phyloP scores from a whole-genome alignment of 2,329 filamentous ascomycete species.

The Talaromyces sp. region DNA sequence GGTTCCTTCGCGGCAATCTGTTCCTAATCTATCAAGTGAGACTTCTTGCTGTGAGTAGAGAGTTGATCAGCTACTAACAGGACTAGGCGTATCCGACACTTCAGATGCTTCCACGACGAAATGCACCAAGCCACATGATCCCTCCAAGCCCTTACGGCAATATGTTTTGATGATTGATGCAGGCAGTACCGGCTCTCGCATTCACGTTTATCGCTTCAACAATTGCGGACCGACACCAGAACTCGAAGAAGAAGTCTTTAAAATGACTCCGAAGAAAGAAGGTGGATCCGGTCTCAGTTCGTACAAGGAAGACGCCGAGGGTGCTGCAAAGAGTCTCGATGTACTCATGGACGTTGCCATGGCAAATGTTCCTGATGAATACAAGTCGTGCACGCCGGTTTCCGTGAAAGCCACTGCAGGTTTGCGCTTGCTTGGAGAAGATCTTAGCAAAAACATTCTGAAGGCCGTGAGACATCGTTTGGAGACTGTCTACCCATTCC shows the following conservation, averaged over 20 bases:
- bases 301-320: constrained; percentile 80
- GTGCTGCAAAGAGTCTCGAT: constrained; percentile 85
- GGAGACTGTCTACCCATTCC: constrained; percentile 90
- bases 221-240: constrained; percentile 96
- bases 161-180: constrained; percentile 99
- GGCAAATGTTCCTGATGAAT: constrained; percentile 76
- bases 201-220: constrained; percentile 99
- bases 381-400: constrained; percentile 87
- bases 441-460: constrained; percentile 79
- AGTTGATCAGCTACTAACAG: background rate
- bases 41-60: background rate
- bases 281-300: constrained; percentile 79
- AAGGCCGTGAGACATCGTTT: constrained; percentile 78
- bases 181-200: constrained; percentile 93
- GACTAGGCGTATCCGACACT: background rate
- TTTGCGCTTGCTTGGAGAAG: constrained; percentile 76
- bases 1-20: constrained; percentile 39
- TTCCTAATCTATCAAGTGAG: constrained; percentile 28
- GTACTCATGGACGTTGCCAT: constrained; percentile 82
- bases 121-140: constrained; percentile 79
- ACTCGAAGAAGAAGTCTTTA: constrained; percentile 86
- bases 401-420: constrained; percentile 98
- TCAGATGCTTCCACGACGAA: constrained; percentile 48
- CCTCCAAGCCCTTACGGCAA: constrained; percentile 89
- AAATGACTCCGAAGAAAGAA: constrained; percentile 83